Evolutionary conservation across 2,329 filamentous ascomycete species (phyloP), one percentile per base, ranked within the genome.

Genomic region (Blumeriella jaapii): DNA sequence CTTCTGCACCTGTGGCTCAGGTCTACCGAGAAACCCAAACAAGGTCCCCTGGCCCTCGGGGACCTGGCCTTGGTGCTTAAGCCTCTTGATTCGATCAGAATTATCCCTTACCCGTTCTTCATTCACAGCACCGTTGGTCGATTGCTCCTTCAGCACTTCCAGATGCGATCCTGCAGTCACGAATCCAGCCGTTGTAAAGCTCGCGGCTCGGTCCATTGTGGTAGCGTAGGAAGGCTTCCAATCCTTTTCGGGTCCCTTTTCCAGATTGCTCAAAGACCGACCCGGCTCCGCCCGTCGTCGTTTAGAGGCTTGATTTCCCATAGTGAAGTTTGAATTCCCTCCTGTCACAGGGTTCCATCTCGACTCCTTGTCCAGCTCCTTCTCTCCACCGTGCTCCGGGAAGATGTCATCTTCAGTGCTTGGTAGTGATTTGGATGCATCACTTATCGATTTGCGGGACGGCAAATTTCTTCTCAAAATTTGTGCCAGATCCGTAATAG

Each of bases 371-470:
- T 55, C 42, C 39, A 57, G 53, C 15, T 49, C 49, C 25, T 51
- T 49, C 31, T 62, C 64, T 51, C 68, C 63, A 4, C 79, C 80
- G 30, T 79, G 74, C 3, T 73, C 49, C 0, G 82, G 79, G 59
- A 77, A 84, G 8, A 68, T 53, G 43, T 82, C 71, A 53, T 91
- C 84, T 48, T 82, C 74, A 0, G 65, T 61, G 27, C 61, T 66
- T 38, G 68, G 69, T 58, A 78, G 66, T 14, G 58, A 53, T 0
- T 69, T 65, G 25, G 76, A 59, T 5, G 57, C 57, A 33, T 37
- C 47, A 47, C 22, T 51, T 42, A 42, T 64, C 51, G 29, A 56
- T 53, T 39, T 67, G 63, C 33, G 68, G 67, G 29, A 85, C 67
- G 18, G 61, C 56, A 30, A 66, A 58, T 31, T 71, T 61, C 1